Base-by-base conservation (phyloP, 2,329 filamentous ascomycete species). In the Trichoderma sp. region DNA sequence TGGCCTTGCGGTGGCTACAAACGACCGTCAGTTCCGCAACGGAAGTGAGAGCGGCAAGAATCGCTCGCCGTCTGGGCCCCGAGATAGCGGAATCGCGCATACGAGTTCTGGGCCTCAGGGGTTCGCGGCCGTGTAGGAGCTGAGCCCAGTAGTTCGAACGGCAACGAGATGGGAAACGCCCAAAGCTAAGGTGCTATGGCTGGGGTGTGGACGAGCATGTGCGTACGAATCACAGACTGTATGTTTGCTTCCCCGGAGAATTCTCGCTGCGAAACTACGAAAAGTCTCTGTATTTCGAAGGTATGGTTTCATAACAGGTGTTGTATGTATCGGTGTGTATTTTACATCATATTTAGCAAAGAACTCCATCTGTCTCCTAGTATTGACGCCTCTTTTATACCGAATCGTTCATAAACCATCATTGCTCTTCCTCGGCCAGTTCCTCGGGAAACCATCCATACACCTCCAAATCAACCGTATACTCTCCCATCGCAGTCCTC, bases 401-500 rank as follows among this genome's bases (percentile, higher is more conserved):
- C 24, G 17, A 28, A 3, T 24, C n/a, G 28, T 26, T 39, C 19
- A 19, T 24, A 17, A 3, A 17, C 17, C 43, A 39, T 52, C 9
- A n/a, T 5, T 7, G 39, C 5, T 51, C 24, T n/a, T 30, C 48
- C 48, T 51, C 15, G 12, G 83, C 83, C 43, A 87, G 68, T 7
- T 69, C 68, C 0, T 76, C 70, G 4, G 85, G 85, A 67, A 87
- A 87, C 85, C 85, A 87, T 1, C 85, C 85, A 68, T 79, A 85
- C 52, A 79, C 75, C 0, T 68, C 75, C 60, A 87, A 79, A 67
- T 85, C 81, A 1, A 87, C 81, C 48, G 72, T 77, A 52, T 84
- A 72, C 71, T 85, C 83, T 1, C 84, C 83, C 69, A 86, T 68
- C 1, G 82, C 79, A 14, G 77, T 78, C 3, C 72, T 76, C 14